Percentiles rank a stretch among this genome's conserved stretches.
Evolutionary conservation across 441 rosid species (phyloP).

Genomic region (Pelargonium cotyledonis): DNA sequence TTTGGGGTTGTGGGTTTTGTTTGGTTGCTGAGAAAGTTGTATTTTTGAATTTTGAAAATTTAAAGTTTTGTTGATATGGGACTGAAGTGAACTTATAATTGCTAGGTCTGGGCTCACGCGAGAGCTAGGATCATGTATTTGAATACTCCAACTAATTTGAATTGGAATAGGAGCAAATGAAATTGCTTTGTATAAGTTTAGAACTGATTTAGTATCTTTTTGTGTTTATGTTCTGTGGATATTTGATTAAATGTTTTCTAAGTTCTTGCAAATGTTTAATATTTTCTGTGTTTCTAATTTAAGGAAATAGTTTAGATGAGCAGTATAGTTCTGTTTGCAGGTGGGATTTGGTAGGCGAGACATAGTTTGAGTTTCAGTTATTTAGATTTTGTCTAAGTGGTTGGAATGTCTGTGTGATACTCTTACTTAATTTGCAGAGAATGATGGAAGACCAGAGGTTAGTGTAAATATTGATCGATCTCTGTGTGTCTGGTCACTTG

Average conservation of each 20-base stretch:
- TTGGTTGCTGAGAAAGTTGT: not conserved
- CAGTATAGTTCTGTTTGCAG: too few relatives aligned
- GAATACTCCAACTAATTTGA: not conserved
- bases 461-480: too few relatives aligned
- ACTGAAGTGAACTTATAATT: too few relatives aligned
- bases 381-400: too few relatives aligned
- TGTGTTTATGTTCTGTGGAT: too few relatives aligned
- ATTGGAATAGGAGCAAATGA: not conserved
- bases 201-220: not conserved
- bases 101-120: not conserved
- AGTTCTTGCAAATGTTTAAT: not conserved
- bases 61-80: not conserved
- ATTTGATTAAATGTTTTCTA: not conserved
- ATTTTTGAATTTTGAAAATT: not conserved
- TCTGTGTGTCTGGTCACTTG: constrained; percentile 18
- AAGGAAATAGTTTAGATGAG: too few relatives aligned
- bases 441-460: not conserved
- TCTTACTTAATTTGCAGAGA: too few relatives aligned
- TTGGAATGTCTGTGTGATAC: too few relatives aligned
- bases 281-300: not conserved
- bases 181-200: not conserved
- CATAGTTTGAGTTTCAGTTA: too few relatives aligned
- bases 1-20: not conserved
- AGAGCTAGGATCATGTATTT: not conserved
- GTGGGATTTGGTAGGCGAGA: too few relatives aligned